A percentile compares a stretch with the other conserved stretches of the same genome.
phyloP scores from a whole-genome alignment of 768 basidiomycete genomes.

The Collybia sordida region DNA sequence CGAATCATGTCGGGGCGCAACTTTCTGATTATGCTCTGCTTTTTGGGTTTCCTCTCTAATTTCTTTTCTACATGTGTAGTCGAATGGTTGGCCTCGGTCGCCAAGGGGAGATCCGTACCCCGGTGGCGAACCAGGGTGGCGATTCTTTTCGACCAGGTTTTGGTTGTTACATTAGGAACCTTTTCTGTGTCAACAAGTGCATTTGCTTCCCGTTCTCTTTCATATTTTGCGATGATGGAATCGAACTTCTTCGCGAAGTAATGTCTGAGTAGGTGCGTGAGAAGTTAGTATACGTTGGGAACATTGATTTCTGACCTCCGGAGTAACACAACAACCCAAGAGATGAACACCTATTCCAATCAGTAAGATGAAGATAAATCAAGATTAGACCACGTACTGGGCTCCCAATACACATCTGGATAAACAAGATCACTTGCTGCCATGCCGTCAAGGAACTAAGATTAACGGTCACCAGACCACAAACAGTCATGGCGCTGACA shows the following conservation, averaged over 20 bases:
- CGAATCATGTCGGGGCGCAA: conserved; percentile 77
- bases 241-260: conserved; percentile 74
- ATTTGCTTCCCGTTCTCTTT: conserved; percentile 7
- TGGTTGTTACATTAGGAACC: background rate
- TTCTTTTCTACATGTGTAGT: background rate
- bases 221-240: conserved; percentile 15
- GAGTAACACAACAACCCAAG: conserved; percentile 81
- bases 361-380: conserved; percentile 1
- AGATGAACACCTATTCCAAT: conserved; percentile 61
- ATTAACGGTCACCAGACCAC: conserved; percentile 72
- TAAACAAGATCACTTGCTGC: conserved; percentile 70
- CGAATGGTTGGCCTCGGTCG: conserved; percentile 6
- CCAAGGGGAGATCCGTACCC: conserved; percentile 22
- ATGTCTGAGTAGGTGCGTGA: conserved; percentile 36
- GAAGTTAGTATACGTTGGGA: conserved; percentile 4
- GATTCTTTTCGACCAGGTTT: conserved; percentile 24
- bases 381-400: conserved; percentile 51
- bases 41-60: conserved; percentile 14
- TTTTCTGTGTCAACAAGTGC: conserved; percentile 8
- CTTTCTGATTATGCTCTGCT: conserved; percentile 29
- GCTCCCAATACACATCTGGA: conserved; percentile 77
- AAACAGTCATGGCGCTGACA: conserved; percentile 77
- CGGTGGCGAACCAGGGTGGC: conserved; percentile 30
- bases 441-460: conserved; percentile 65
- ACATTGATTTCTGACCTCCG: conserved; percentile 50